Percentiles rank a stretch among this genome's conserved stretches.
Evolutionary conservation across 805 yeast genomes (phyloP).

Genomic region (Yarrowia osloensis): DNA sequence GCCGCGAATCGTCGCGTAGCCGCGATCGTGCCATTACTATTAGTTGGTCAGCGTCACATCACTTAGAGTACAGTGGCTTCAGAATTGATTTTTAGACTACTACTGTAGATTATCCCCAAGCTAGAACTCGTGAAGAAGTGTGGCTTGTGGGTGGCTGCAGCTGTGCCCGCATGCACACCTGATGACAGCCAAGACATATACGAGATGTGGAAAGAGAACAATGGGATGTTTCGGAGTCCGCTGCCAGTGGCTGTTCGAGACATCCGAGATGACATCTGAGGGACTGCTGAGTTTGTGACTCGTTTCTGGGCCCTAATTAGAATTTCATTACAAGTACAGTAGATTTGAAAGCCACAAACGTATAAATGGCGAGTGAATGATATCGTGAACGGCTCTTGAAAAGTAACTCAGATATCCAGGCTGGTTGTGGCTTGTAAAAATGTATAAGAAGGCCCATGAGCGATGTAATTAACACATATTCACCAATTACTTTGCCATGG

Average conservation of each 20-base stretch:
- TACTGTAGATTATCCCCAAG: neutral
- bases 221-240: neutral
- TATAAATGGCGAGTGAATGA: neutral
- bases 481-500: neutral
- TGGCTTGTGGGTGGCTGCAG: constrained; percentile 6
- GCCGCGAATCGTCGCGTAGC: neutral
- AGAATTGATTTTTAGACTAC: neutral
- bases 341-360: neutral
- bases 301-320: neutral
- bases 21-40: neutral
- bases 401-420: too few relatives aligned
- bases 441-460: neutral
- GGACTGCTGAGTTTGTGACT: neutral
- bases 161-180: neutral
- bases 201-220: neutral
- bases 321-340: neutral
- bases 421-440: neutral
- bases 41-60: neutral
- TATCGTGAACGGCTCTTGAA: too few relatives aligned
- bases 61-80: neutral
- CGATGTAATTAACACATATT: too few relatives aligned
- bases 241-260: too few relatives aligned
- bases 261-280: neutral
- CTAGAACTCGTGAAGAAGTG: neutral
- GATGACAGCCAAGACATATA: neutral